Base-by-base conservation (phyloP, 192 early-diverging fungal species). In the Linnemannia schmuckeri region DNA sequence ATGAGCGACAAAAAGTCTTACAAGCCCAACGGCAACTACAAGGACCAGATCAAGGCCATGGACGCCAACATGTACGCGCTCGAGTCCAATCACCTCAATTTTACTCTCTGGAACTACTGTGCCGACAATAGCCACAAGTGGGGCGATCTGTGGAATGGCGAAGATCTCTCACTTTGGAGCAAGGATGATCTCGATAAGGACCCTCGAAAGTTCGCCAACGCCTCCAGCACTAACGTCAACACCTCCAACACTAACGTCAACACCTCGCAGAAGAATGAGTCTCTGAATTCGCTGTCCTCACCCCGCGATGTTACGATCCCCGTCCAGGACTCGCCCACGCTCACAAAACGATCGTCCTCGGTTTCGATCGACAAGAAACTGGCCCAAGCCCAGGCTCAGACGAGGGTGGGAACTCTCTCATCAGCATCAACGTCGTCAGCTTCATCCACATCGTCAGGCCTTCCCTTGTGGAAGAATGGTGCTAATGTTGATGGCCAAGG, bases 81-180 rank as follows among this genome's bases (percentile, higher is more conserved):
- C 4, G 88, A 92, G 74, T 76, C 72, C 17, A 90, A 88, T 33
- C 80, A 91, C 22, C 74, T 93, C 69, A 89, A 92, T 68, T 91
- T 87, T 78, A 89, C 91, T 1, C 81, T 93, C 7, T 93, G 92
- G 92, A 91, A 90, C 27, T 93, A 93, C 77, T 88, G 88, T n/a
- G 91, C 92, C 7, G 92, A 90, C 72, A 93, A 91, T 38, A 72
- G 72, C 40, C 44, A 80, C 72, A 82, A 84, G 70, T 91, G 90
- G 89, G 92, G 92, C 6, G 92, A 93, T 78, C 83, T 66, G 30
- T 93, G 92, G 92, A 90, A 91, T 72, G 92, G 92, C 5, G 92
- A 93, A 55, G 92, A 93, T 72, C 70, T 93, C 15, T 89, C 87
- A 71, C 68, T 93, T 3, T 92, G 83, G 79, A 78, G 85, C 66